These are phyloP conservation scores for Rhodocollybia butyracea DNA, from an alignment of 768 basidiomycete species.

Conservation along the genomic window DNA sequence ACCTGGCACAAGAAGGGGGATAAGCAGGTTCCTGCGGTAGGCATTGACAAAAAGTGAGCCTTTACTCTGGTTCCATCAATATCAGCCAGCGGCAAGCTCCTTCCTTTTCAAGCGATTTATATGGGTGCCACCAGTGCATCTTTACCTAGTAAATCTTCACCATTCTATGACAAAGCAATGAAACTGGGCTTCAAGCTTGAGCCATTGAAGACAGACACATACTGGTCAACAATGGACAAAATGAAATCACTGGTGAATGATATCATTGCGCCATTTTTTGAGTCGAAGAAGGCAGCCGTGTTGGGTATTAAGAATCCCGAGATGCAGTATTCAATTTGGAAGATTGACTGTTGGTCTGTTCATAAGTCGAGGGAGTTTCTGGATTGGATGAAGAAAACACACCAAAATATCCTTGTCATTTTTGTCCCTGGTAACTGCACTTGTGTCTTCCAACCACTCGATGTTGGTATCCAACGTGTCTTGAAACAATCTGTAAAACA, in stretches of 20 bases:
- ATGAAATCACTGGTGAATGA: slow-evolving; percentile 22
- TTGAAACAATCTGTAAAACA: slow-evolving; percentile 16
- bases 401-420: slow-evolving; percentile 12
- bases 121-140: slow-evolving; percentile 14
- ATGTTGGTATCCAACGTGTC: slow-evolving; percentile 18
- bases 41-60: slow-evolving; percentile 18
- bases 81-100: slow-evolving; percentile 19
- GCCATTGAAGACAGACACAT: slow-evolving; percentile 18
- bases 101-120: slow-evolving; percentile 31
- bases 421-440: slow-evolving; percentile 19
- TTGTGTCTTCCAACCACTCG: slow-evolving; percentile 18
- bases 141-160: slow-evolving; percentile 10
- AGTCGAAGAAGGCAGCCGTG: slow-evolving; percentile 12
- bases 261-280: slow-evolving; percentile 14
- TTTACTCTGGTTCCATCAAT: slow-evolving; percentile 24
- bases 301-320: slow-evolving; percentile 1
- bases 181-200: slow-evolving; percentile 18
- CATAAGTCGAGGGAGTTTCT: slow-evolving; percentile 13
- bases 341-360: slow-evolving; percentile 21
- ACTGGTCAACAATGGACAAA: slow-evolving; percentile 24
- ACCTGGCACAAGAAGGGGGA: slow-evolving; percentile 12
- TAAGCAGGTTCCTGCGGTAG: slow-evolving; percentile 17
- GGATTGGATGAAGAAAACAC: slow-evolving; percentile 3
- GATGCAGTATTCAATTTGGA: slow-evolving; percentile 14
- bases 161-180: slow-evolving; percentile 12